Evolutionary conservation across 2,329 filamentous ascomycete species (phyloP).

Genomic region (Penicillium occitanis): DNA sequence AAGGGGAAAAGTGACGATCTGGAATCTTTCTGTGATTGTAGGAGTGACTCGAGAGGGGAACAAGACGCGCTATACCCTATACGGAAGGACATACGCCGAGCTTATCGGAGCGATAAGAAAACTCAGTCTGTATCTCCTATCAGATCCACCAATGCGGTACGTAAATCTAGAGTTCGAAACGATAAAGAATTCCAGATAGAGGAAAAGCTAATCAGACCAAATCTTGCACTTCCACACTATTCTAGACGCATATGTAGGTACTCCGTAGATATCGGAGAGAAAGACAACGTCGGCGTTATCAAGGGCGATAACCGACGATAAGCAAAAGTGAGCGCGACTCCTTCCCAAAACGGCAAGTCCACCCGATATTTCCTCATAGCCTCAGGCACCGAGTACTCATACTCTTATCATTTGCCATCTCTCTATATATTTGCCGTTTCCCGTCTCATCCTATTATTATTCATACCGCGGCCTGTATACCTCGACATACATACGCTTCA

Average conservation of each 20-base stretch:
- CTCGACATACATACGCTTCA: background rate
- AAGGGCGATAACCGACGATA: background rate
- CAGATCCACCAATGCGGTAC: background rate
- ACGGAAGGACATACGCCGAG: constrained; percentile 13
- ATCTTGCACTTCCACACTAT: no score
- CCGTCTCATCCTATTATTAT: no score
- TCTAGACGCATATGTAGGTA: background rate
- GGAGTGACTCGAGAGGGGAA: background rate
- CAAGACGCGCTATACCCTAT: constrained; percentile 5
- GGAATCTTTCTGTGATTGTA: background rate
- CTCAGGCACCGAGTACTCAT: constrained; percentile 9
- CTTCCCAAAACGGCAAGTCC: constrained; percentile 20
- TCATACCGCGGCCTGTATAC: background rate
- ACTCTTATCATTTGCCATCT: background rate
- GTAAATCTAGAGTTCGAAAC: background rate
- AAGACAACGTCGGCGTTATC: background rate
- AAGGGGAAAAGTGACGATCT: background rate
- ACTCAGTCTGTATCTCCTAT: background rate
- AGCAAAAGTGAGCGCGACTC: constrained; percentile 14
- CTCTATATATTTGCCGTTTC: background rate
- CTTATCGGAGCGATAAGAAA: constrained; percentile 1
- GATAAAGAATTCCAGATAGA: background rate
- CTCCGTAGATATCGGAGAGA: background rate
- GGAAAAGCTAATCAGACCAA: background rate
- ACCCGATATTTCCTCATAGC: background rate